A percentile compares a stretch with the other conserved stretches of the same genome.
These are phyloP conservation scores for Kwoniella bestiolae DNA, from an alignment of 768 basidiomycete species.

Conservation along the genomic window DNA sequence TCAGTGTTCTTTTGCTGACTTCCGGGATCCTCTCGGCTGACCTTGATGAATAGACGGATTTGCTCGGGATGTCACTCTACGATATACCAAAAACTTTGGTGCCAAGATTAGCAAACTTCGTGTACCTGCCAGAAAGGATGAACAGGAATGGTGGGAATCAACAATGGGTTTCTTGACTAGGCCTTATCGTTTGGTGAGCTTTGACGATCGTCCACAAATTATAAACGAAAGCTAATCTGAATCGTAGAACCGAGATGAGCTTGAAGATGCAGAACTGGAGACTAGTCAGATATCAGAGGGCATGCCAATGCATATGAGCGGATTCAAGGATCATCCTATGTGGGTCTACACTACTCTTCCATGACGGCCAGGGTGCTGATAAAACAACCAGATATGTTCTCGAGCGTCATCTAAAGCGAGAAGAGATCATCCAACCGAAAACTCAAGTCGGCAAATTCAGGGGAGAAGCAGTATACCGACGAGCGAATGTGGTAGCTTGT, in stretches of 20 bases:
- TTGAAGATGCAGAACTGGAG: conserved; percentile 88
- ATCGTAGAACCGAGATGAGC: conserved; percentile 80
- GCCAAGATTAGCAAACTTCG: conserved; percentile 65
- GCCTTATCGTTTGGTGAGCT: conserved; percentile 78
- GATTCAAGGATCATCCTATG: conserved; percentile 96
- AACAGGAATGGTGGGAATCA: conserved; percentile 83
- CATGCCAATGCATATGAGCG: conserved; percentile 86
- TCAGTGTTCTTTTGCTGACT: conserved; percentile 33
- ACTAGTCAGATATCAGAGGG: conserved; percentile 78
- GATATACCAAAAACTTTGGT: conserved; percentile 81
- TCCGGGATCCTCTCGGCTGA: neutral
- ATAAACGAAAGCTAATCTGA: neutral
- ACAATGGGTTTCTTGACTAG: conserved; percentile 69
- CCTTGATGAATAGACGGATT: conserved; percentile 67
- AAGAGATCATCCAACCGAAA: conserved; percentile 79
- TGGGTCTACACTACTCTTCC: conserved; percentile 58
- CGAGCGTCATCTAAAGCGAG: conserved; percentile 81
- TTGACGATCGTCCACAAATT: neutral
- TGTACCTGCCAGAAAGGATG: conserved; percentile 61
- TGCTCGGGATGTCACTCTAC: conserved; percentile 84
- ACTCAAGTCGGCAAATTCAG: conserved; percentile 83
- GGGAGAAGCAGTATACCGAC: conserved; percentile 88
- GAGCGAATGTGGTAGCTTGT: conserved; percentile 78
- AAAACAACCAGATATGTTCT: conserved; percentile 70
- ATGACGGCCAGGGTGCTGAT: neutral